phyloP scores from a whole-genome alignment of 345 rosid genomes.

The Geranium rotundifolium region DNA sequence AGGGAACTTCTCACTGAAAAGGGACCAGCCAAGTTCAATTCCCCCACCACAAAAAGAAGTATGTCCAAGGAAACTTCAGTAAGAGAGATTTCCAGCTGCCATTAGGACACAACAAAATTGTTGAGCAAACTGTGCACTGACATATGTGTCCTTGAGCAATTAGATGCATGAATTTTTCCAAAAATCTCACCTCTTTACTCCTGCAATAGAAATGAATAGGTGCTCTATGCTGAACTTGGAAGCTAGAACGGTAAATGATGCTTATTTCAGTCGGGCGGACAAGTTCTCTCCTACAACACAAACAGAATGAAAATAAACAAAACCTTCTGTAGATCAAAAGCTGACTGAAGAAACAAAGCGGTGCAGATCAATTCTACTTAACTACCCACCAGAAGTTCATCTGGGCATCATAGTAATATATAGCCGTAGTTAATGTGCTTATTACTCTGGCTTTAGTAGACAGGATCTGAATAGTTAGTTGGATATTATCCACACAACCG shows the following conservation, averaged over 20 bases:
- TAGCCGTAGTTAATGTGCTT: slow-evolving; percentile 30
- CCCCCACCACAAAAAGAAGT: slow-evolving; percentile 63
- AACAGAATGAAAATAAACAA: slow-evolving; percentile 11
- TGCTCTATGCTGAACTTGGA: slow-evolving; percentile 28
- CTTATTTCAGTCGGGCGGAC: slow-evolving; percentile 59
- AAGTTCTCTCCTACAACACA: slow-evolving; percentile 56
- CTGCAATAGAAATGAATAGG: slow-evolving; percentile 73
- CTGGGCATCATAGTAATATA: slow-evolving; percentile 61
- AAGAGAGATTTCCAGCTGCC: slow-evolving; percentile 60
- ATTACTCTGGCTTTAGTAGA: slow-evolving; percentile 57
- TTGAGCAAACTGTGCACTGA: slow-evolving; percentile 3
- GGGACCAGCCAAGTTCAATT: slow-evolving; percentile 83
- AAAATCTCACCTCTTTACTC: slow-evolving; percentile 45
- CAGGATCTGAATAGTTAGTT: slow-evolving; percentile 46
- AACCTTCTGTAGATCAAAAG: slow-evolving; percentile 3
- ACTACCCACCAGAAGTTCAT: slow-evolving; percentile 56
- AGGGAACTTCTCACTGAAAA: slow-evolving; percentile 53
- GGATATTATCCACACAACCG: slow-evolving; percentile 36
- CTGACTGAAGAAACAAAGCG: slow-evolving; percentile 4
- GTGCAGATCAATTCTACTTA: slow-evolving; percentile 4
- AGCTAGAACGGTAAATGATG: slow-evolving; percentile 49
- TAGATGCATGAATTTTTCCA: slow-evolving; percentile 3
- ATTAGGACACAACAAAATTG: slow-evolving; percentile 15
- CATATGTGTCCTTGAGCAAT: slow-evolving; percentile 6
- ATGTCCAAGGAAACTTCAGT: slow-evolving; percentile 77